Percentiles rank a stretch among this genome's conserved stretches.
These are phyloP conservation scores for Ascochyta pisi DNA, from an alignment of 2,329 filamentous ascomycete genomes.

Conservation along the genomic window DNA sequence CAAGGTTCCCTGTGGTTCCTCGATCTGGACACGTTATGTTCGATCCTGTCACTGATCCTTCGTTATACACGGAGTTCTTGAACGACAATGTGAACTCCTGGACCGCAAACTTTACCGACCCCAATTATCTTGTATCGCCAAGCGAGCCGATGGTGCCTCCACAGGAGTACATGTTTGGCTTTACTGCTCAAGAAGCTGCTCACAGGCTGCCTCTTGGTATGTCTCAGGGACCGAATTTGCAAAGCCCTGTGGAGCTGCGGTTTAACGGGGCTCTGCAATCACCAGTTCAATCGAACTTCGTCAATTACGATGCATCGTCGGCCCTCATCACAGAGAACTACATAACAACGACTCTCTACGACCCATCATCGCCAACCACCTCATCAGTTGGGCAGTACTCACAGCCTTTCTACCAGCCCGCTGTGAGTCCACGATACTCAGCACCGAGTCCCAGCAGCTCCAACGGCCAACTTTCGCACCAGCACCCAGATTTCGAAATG, in stretches of 20 bases:
- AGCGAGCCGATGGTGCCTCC: slow-evolving; percentile 35
- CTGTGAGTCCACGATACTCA: slow-evolving; percentile 33
- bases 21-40: slow-evolving; percentile 38
- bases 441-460: slow-evolving; percentile 41
- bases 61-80: slow-evolving; percentile 28
- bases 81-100: slow-evolving; percentile 32
- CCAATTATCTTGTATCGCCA: slow-evolving; percentile 36
- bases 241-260: slow-evolving; percentile 33
- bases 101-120: slow-evolving; percentile 37
- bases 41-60: slow-evolving; percentile 39
- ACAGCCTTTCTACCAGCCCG: slow-evolving; percentile 28
- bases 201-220: slow-evolving; percentile 23
- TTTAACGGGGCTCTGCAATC: slow-evolving; percentile 34
- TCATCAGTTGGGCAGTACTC: slow-evolving; percentile 30
- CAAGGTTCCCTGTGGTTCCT: slow-evolving; percentile 36
- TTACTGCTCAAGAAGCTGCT: slow-evolving; percentile 22
- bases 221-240: slow-evolving; percentile 18
- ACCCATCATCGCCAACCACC: slow-evolving; percentile 30
- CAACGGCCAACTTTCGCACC: slow-evolving; percentile 36
- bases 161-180: slow-evolving; percentile 31
- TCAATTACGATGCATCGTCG: slow-evolving; percentile 38
- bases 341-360: slow-evolving; percentile 23
- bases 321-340: slow-evolving; percentile 36
- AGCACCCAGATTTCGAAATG: slow-evolving; percentile 35
- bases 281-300: slow-evolving; percentile 32